Conservation (phyloP, 331 rosid species). For the Spiraea crenata region DNA sequence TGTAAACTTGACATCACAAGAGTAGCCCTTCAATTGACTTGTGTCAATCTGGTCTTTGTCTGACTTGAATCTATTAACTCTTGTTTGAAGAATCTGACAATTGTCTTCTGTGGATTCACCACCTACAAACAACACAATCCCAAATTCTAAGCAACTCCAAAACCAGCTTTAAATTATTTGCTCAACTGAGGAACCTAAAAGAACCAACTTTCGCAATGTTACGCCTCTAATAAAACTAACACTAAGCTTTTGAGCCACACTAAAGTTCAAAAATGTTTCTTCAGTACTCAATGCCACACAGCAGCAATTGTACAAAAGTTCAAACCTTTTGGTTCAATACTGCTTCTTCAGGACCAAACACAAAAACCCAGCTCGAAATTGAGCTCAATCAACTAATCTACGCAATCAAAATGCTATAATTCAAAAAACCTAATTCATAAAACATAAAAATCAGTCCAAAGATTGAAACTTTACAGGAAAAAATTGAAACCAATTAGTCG, state of each 20-base stretch:
- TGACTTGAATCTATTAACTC: constrained; percentile 85
- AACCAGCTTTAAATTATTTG: constrained; percentile 10
- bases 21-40: constrained; percentile 58
- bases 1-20: constrained; percentile 81
- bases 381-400: no score
- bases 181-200: background rate
- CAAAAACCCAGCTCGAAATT: no score
- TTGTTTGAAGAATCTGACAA: constrained; percentile 92
- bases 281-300: background rate
- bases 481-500: no score
- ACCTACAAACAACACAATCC: constrained; percentile 47
- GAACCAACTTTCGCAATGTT: background rate
- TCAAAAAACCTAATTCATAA: no score
- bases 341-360: background rate
- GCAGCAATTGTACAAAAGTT: background rate
- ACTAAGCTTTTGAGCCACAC: background rate
- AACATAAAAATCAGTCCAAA: no score
- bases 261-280: background rate
- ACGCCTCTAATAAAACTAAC: background rate
- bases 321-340: background rate
- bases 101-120: constrained; percentile 85
- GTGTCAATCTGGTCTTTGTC: constrained; percentile 61
- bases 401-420: no score
- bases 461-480: no score
- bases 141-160: constrained; percentile 18